Base-by-base conservation (phyloP, 2,329 filamentous ascomycete genomes). In the Ophiostoma novo-ulmi region DNA sequence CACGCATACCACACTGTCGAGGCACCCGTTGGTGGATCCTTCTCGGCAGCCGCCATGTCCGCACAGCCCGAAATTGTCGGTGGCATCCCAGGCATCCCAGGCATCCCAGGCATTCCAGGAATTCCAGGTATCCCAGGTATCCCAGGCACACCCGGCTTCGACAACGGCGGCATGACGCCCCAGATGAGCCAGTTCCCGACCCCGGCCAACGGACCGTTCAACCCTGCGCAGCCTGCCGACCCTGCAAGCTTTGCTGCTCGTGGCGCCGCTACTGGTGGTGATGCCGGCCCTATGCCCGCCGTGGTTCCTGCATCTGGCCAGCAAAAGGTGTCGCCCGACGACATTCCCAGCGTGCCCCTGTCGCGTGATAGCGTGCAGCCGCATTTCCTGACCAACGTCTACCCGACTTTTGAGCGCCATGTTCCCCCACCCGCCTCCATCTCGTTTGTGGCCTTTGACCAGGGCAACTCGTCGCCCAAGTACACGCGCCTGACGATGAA, bases 381-480 rank as follows among this genome's bases (percentile, higher is more conserved):
- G 74, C 91, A 94, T 81, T 99, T 94, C 78, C 86, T 96, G 75
- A 88, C 85, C 75, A 91, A 97, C 79, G 85, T 97, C 69, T 98
- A 97, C 79, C 93, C 94, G 22, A 99, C 95, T 3, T 97, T 98
- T 82, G 94, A 98, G 81, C 91, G 91, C 72, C 93, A 97, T 78
- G 85, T 97, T 1, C 94, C 95, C 13, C 95, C 95, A 66, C 93
- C 95, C 2, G 92, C 94, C 17, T 88, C 91, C 5, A 86, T 95
- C 31, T 93, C 95, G 1, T 98, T 95, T 77, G 91, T 97, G 52
- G 92, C 94, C n/a, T 92, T 89, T 76, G 95, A 99, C 76, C 95
- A 99, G 80, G 95, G 95, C 76, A 99, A 97, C 79, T 90, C 95
- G 5, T 97, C 95, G 17, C 95, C 95, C 44, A 97, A 97, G 80